Evolutionary conservation across 345 rosid species (phyloP), one percentile per base, ranked within the genome.

Genomic region (Aquilaria malaccensis): DNA sequence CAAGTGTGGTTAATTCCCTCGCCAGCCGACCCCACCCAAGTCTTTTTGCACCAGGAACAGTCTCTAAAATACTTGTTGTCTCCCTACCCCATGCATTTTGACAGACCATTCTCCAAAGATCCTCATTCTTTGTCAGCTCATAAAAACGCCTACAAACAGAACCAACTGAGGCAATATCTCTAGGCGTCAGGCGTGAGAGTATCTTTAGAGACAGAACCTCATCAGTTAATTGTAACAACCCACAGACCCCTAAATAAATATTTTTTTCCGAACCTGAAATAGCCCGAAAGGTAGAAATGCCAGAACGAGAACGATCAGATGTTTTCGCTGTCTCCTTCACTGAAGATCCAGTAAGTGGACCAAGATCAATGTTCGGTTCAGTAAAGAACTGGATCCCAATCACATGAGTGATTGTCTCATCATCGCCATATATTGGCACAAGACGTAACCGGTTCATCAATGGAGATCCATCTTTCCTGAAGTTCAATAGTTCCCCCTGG

Each of bases 11-110:
- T 58, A 90, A 72, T 68, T 90, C 95, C 69, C 95, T 75, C 3
- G 95, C 97, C 52, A 91, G 80, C 22, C 86, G 80, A 10, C 86
- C 85, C 97, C 95, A 91, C 50, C 93, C 91, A 2, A 91, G 80
- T 76, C 93, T 79, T 72, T 85, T 87, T 50, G 95, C 91, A 45
- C 92, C 95, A 65, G 88, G 88, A 15, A 90, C 85, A 50, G 83
- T 77, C 79, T 87, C 97, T 63, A 87, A 74, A 59, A 84, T 80
- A 13, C 81, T 76, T 33, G 93, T 87, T 59, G 89, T 87, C 65
- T 91, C 91, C 41, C 73, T 78, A 54, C 93, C 95, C 95, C 97
- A 91, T 37, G 90, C 93, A 69, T 91, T 91, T 70, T 87, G 93
- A 70, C 97, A 91, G 30, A 91, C 91, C 83, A 83, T 80, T 75